phyloP scores from a whole-genome alignment of 2,329 filamentous ascomycete genomes.

The Thielaviopsis musarum region DNA sequence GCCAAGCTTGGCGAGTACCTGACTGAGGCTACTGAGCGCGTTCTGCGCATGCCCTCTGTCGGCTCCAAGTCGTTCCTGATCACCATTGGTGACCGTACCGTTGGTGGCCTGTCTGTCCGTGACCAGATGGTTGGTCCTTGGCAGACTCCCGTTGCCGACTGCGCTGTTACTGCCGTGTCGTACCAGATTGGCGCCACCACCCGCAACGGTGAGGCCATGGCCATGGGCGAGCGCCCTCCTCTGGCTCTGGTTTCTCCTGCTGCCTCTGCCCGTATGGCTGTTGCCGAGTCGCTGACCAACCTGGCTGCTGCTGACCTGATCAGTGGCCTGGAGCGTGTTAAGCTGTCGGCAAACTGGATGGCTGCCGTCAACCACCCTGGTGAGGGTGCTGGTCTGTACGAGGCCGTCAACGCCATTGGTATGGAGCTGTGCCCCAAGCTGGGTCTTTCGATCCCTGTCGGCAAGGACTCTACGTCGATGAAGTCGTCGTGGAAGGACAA shows the following conservation, averaged over 20 bases:
- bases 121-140: constrained; percentile 96
- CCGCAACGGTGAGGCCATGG: constrained; percentile 85
- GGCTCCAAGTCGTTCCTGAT: constrained; percentile 97
- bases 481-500: constrained; percentile 85
- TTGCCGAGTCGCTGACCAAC: constrained; percentile 87
- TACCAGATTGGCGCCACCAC: constrained; percentile 49
- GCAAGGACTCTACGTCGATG: constrained; percentile 98
- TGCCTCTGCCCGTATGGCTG: constrained; percentile 89
- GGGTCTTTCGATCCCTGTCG: constrained; percentile 87
- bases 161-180: constrained; percentile 77
- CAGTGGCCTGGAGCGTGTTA: constrained; percentile 59
- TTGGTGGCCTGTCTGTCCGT: constrained; percentile 72
- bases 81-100: constrained; percentile 84
- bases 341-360: constrained; percentile 98
- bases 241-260: constrained; percentile 78
- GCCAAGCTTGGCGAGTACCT: constrained; percentile 35
- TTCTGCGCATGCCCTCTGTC: constrained; percentile 72
- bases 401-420: constrained; percentile 83
- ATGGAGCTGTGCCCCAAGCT: constrained; percentile 81
- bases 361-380: constrained; percentile 85
- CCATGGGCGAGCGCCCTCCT: constrained; percentile 84
- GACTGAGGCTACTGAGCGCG: constrained; percentile 56
- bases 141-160: constrained; percentile 88
- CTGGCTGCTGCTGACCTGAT: constrained; percentile 60
- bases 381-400: constrained; percentile 81